A percentile compares a stretch with the other conserved stretches of the same genome.
Conservation (phyloP, 2,329 filamentous ascomycete species). For the Bipolaris bicolor region DNA sequence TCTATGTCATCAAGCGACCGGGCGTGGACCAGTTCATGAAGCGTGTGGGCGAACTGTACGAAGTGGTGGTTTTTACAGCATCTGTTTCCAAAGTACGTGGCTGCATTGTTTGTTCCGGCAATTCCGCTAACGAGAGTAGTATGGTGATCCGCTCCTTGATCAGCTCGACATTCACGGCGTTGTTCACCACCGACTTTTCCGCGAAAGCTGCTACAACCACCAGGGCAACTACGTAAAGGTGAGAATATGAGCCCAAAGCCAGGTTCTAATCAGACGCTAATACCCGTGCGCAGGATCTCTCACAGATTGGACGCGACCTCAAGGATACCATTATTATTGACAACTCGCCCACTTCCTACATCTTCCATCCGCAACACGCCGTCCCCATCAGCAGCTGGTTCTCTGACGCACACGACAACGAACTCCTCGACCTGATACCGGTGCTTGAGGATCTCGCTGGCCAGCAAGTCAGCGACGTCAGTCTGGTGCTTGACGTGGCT, state of each 20-base stretch:
- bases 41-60: constrained; percentile 93
- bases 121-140: constrained; percentile 60
- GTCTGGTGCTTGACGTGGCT: constrained; percentile 90
- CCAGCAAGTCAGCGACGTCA: constrained; percentile 89
- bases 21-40: constrained; percentile 99
- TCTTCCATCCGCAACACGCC: constrained; percentile 98
- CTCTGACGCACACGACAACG: constrained; percentile 98
- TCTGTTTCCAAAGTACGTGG: constrained; percentile 87
- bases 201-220: constrained; percentile 98
- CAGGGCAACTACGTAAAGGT: constrained; percentile 98
- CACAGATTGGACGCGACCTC: constrained; percentile 92
- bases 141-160: constrained; percentile 93
- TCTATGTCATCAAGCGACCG: constrained; percentile 99
- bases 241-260: constrained; percentile 15
- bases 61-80: constrained; percentile 97
- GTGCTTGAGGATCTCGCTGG: constrained; percentile 96
- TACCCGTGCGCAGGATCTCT: constrained; percentile 69
- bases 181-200: constrained; percentile 93
- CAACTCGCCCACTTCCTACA: constrained; percentile 98
- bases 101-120: not conserved
- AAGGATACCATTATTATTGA: constrained; percentile 99
- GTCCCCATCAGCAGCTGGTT: constrained; percentile 99
- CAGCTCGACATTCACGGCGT: constrained; percentile 97
- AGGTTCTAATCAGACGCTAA: not conserved
- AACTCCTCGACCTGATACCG: constrained; percentile 94